A percentile compares a stretch with the other conserved stretches of the same genome.
phyloP scores from a whole-genome alignment of 805 yeast species.

The Candida morakotiae region DNA sequence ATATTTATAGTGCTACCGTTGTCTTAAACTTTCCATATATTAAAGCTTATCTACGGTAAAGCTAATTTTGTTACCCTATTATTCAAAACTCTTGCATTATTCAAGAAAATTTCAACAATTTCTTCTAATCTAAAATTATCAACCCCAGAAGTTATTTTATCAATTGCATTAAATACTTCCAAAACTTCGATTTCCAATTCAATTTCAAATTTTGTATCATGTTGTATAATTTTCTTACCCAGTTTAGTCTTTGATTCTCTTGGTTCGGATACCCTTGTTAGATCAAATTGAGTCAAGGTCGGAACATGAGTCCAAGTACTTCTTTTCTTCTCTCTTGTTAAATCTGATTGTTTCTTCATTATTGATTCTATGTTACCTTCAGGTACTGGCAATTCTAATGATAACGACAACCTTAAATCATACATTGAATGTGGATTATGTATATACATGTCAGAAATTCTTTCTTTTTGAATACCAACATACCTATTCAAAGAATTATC shows the following conservation, averaged over 20 bases:
- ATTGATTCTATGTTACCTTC: slow-evolving; percentile 52
- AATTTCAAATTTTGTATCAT: slow-evolving; percentile 33
- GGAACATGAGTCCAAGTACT: slow-evolving; percentile 68
- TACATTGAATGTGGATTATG: slow-evolving; percentile 73
- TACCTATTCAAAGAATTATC: slow-evolving; percentile 56
- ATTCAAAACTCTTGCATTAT: slow-evolving; percentile 41
- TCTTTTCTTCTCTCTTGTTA: slow-evolving; percentile 69
- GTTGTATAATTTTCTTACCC: slow-evolving; percentile 33
- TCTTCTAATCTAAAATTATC: slow-evolving; percentile 40
- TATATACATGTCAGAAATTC: slow-evolving; percentile 68
- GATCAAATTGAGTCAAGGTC: slow-evolving; percentile 68
- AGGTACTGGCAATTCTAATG: slow-evolving; percentile 71
- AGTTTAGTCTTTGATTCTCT: slow-evolving; percentile 30
- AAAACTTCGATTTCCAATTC: slow-evolving; percentile 38
- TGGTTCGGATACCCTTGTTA: slow-evolving; percentile 54
- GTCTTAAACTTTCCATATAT: too few species aligned
- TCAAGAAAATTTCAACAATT: slow-evolving; percentile 41
- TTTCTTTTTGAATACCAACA: slow-evolving; percentile 66
- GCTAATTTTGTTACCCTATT: slow-evolving; percentile 42
- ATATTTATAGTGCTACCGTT: too few species aligned
- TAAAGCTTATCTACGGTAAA: slow-evolving; percentile 3
- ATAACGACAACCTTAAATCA: slow-evolving; percentile 72
- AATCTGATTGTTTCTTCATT: slow-evolving; percentile 47
- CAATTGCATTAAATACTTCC: slow-evolving; percentile 40
- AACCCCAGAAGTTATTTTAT: slow-evolving; percentile 33